Conservation (phyloP, 108 stramenopile genomes). For the Phaeodactylum tricornutum region DNA sequence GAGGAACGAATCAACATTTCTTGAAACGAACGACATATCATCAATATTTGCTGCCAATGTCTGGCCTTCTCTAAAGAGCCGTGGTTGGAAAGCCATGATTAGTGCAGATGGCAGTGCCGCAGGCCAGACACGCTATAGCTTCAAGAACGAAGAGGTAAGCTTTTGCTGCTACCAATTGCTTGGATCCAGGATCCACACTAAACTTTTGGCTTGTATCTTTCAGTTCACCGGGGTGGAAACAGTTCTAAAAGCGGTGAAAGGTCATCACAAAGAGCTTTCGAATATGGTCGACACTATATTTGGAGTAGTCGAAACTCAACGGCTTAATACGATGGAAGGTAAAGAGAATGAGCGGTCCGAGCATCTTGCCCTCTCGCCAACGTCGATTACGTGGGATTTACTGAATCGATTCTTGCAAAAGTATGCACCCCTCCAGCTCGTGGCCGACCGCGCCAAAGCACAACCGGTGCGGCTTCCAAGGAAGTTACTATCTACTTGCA, state of each 20-base stretch:
- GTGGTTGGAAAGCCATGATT: slow-evolving; percentile 56
- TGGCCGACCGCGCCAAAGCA: slow-evolving; percentile 37
- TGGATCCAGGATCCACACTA: too few relatives aligned
- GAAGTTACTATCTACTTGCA: slow-evolving; percentile 22
- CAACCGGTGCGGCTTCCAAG: slow-evolving; percentile 31
- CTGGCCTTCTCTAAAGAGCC: slow-evolving; percentile 53
- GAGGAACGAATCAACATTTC: not conserved
- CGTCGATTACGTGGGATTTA: too few relatives aligned
- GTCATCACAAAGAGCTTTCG: slow-evolving; percentile 51
- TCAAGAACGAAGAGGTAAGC: slow-evolving; percentile 15
- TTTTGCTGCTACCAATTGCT: not conserved
- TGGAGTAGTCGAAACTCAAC: too few relatives aligned
- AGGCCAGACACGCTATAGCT: slow-evolving; percentile 20
- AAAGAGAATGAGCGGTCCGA: too few relatives aligned
- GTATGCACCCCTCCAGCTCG: too few relatives aligned
- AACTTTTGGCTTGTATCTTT: too few relatives aligned
- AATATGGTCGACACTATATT: too few relatives aligned
- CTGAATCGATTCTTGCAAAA: too few relatives aligned
- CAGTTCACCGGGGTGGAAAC: not conserved
- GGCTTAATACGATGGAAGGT: too few relatives aligned
- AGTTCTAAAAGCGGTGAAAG: not conserved
- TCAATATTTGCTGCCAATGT: slow-evolving; percentile 25
- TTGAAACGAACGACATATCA: not conserved
- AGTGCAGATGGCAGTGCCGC: slow-evolving; percentile 19
- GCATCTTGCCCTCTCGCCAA: too few relatives aligned